Percentiles rank a stretch among this genome's conserved stretches.
Conservation (phyloP, 2,329 filamentous ascomycete genomes). For the Aspergillus sergii region DNA sequence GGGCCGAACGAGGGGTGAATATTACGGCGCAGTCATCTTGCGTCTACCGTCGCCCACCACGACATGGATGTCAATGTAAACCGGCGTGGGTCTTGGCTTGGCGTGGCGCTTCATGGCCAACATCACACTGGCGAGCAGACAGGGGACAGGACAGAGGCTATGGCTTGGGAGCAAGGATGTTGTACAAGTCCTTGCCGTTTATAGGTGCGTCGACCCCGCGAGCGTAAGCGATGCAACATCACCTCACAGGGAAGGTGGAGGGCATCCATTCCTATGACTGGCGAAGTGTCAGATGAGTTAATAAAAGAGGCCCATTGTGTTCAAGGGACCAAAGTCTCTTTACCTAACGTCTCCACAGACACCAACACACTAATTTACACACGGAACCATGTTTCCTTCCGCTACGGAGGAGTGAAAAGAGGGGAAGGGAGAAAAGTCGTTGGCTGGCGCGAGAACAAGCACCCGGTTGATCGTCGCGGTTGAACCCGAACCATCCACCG, state of each 20-base stretch:
- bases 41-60: slow-evolving; percentile 13
- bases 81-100: slow-evolving; percentile 31
- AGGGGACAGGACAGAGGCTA: not conserved
- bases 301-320: slow-evolving; percentile 2
- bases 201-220: not conserved
- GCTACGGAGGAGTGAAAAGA: not conserved
- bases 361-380: not conserved
- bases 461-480: slow-evolving; percentile 29
- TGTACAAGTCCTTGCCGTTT: not conserved
- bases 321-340: not conserved
- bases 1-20: slow-evolving; percentile 5
- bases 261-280: not conserved
- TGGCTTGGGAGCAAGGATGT: not conserved
- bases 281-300: slow-evolving; percentile 8
- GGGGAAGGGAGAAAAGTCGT: slow-evolving; percentile 9
- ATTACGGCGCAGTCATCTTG: slow-evolving; percentile 28
- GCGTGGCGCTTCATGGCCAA: slow-evolving; percentile 34
- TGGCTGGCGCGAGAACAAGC: slow-evolving; percentile 14
- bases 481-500: slow-evolving; percentile 21
- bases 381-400: slow-evolving; percentile 1
- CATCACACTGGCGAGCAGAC: not conserved
- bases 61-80: slow-evolving; percentile 19
- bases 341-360: not conserved
- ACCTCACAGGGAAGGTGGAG: not conserved
- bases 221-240: slow-evolving; percentile 5